These are phyloP conservation scores for Phytophthora colocasiae DNA, from an alignment of 352 stramenopile genomes.

Conservation along the genomic window DNA sequence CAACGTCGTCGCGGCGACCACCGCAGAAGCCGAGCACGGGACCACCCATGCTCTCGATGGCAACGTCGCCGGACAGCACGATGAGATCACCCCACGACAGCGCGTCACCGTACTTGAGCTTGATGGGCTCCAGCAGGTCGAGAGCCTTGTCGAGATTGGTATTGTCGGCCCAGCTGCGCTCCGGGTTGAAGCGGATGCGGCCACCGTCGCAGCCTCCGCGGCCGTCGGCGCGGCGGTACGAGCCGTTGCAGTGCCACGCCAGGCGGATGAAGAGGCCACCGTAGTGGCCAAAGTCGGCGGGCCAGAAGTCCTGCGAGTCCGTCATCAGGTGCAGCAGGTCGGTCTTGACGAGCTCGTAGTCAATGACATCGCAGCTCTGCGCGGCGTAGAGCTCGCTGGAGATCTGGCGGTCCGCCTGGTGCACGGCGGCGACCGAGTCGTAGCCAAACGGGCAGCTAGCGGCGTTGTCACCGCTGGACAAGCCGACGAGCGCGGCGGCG, in stretches of 20 bases:
- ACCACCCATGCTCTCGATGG: conserved; percentile 93
- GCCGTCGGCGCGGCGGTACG: conserved; percentile 41
- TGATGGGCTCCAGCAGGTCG: conserved; percentile 63
- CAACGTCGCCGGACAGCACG: conserved; percentile 90
- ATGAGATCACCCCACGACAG: conserved; percentile 95
- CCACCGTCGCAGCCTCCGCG: conserved; percentile 39
- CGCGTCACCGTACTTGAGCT: conserved; percentile 63
- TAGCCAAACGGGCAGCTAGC: conserved; percentile 51
- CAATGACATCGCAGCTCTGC: conserved; percentile 41
- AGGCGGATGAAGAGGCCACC: conserved; percentile 87
- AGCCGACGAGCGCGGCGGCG: conserved; percentile 33
- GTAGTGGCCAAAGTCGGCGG: conserved; percentile 90
- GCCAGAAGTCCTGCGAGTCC: conserved; percentile 84
- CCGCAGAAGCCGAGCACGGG: conserved; percentile 92
- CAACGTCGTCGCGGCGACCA: conserved; percentile 82
- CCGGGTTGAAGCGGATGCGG: conserved; percentile 54
- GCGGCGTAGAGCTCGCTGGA: conserved; percentile 38
- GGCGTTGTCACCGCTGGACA: conserved; percentile 25
- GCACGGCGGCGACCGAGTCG: conserved; percentile 34
- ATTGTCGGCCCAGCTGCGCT: conserved; percentile 54
- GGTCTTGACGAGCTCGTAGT: conserved; percentile 64
- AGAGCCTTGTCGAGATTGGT: conserved; percentile 74
- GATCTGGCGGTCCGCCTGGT: conserved; percentile 41
- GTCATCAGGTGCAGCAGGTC: conserved; percentile 80
- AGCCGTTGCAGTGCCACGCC: conserved; percentile 72